Conservation (phyloP, 1,284 basidiomycete genomes). For the Mycena sp. region DNA sequence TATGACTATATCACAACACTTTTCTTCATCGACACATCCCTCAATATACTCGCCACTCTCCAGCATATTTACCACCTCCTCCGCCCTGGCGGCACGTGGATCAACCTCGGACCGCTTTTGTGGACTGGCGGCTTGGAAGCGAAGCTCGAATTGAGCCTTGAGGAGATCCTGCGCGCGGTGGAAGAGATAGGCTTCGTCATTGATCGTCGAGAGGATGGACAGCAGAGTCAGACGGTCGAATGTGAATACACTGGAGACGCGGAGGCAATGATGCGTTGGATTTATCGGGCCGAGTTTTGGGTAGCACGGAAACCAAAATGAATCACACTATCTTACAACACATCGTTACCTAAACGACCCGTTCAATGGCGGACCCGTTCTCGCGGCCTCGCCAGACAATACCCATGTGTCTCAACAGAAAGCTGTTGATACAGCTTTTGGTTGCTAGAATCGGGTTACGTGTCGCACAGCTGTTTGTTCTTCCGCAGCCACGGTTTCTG, state of each 20-base stretch:
- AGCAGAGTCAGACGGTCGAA: slow-evolving; percentile 54
- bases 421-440: no score
- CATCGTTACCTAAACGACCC: no score
- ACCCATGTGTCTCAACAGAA: no score
- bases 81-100: slow-evolving; percentile 68
- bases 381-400: no score
- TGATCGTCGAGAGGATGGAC: slow-evolving; percentile 34
- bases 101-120: slow-evolving; percentile 73
- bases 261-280: slow-evolving; percentile 73
- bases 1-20: slow-evolving; percentile 71
- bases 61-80: slow-evolving; percentile 63
- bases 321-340: no score
- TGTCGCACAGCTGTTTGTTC: no score
- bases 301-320: slow-evolving; percentile 57
- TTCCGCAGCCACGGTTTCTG: no score
- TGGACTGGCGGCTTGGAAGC: slow-evolving; percentile 66
- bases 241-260: slow-evolving; percentile 72
- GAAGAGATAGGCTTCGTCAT: slow-evolving; percentile 62
- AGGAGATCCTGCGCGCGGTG: slow-evolving; percentile 62
- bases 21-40: slow-evolving; percentile 77
- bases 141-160: slow-evolving; percentile 67
- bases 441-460: no score
- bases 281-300: slow-evolving; percentile 74
- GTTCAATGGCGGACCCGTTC: no score
- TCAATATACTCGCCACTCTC: slow-evolving; percentile 63